phyloP scores from a whole-genome alignment of 305 asterid species.

The Plantago lanceolata region DNA sequence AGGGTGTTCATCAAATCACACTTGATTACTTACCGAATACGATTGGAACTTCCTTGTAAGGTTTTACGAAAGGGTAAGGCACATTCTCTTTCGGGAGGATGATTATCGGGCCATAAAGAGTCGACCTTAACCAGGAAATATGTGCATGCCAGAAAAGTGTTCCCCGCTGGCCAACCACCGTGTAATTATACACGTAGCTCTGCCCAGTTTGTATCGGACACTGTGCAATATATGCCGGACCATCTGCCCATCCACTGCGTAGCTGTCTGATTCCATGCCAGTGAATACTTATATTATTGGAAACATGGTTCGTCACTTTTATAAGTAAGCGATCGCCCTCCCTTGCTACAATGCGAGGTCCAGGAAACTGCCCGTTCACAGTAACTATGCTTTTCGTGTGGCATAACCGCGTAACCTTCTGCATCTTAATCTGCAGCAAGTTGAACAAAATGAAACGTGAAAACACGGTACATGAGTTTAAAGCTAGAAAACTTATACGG shows the following conservation, averaged over 20 bases:
- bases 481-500: too few relatives aligned
- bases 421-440: conserved; percentile 31
- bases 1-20: not conserved
- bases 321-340: conserved; percentile 44
- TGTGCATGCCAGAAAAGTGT: conserved; percentile 60
- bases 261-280: conserved; percentile 64
- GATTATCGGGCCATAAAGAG: conserved; percentile 50
- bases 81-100: conserved; percentile 42
- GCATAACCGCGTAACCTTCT: conserved; percentile 37
- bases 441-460: not conserved
- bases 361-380: conserved; percentile 44
- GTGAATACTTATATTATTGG: conserved; percentile 40
- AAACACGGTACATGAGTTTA: too few relatives aligned
- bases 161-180: conserved; percentile 56
- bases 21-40: conserved; percentile 37
- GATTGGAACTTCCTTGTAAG: conserved; percentile 52
- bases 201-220: conserved; percentile 61
- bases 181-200: conserved; percentile 55
- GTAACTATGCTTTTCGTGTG: conserved; percentile 41
- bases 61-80: conserved; percentile 51
- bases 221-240: conserved; percentile 59
- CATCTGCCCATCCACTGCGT: conserved; percentile 66
- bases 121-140: conserved; percentile 59
- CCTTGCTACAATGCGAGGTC: conserved; percentile 40
- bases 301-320: conserved; percentile 38